Evolutionary conservation across 2,329 filamentous ascomycete genomes (phyloP), one percentile per base, ranked within the genome.

Genomic region (Neophaeococcomyces aloes): DNA sequence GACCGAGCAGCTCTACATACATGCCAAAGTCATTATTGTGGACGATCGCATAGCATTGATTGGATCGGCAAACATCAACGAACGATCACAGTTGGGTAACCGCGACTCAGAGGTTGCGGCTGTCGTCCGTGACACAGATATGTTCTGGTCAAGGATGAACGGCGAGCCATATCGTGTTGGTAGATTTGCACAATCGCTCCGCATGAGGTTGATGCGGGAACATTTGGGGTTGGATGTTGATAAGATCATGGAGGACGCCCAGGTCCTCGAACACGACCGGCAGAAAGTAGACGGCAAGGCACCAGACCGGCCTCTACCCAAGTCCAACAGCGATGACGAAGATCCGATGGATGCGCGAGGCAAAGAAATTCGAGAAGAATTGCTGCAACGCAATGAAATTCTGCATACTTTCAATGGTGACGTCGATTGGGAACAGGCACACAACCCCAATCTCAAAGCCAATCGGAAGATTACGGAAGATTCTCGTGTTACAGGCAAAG

Each of bases 11-110:
- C 75, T 98, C 8, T 98, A 98, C 60, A 96, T 98, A 45, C 91
- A 98, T 58, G 91, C 91, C 48, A 98, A 98, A 65, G 83, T 83
- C 53, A 96, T 96, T 71, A 76, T 98, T 44, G 89, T 94, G 3
- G 91, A 98, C 61, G 91, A 98, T 58, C 79, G 89, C 27, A 78
- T 91, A 46, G 89, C 83, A 15, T 79, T 98, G 48, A 98, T 98
- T 55, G 91, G 91, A 14, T 96, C 89, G 35, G 91, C 91, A 42
- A 98, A 98, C 60, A 96, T 98, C 70, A 98, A 98, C 57, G 91
- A 98, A 63, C 80, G 91, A 35, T 96, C 89, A 5, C 87, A 96
- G 86, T 64, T 95, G 48, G 91, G 91, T 7, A 82, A 78, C 38
- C 78, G 91, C 56, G 91, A 98, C 62, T 95, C 89, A 0, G 91